Conservation (phyloP, 140 eudicot genomes). For the Stevia rebaudiana region DNA sequence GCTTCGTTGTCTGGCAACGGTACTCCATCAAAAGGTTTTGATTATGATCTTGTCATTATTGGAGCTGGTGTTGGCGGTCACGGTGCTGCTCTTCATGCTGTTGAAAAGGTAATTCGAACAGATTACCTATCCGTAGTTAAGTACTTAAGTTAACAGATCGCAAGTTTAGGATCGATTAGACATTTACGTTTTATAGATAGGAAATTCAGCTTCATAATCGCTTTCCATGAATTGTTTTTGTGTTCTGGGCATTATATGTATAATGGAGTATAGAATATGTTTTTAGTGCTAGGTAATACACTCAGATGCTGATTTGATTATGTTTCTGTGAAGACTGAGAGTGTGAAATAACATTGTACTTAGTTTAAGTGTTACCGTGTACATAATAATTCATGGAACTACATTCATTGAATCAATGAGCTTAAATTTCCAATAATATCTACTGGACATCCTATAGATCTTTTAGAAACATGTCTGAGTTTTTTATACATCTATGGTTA, state of each 20-base stretch:
- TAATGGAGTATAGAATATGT: too few relatives aligned
- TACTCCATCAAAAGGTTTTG: slow-evolving; percentile 50
- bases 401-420: neutral
- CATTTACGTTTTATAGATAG: too few relatives aligned
- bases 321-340: neutral
- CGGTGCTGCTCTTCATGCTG: slow-evolving; percentile 99
- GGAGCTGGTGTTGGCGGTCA: slow-evolving; percentile 99
- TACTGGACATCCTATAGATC: neutral
- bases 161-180: too few relatives aligned
- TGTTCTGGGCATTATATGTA: slow-evolving; percentile 7
- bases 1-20: slow-evolving; percentile 55
- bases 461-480: neutral
- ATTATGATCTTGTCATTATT: slow-evolving; percentile 82
- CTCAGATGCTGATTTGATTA: neutral
- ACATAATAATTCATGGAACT: neutral
- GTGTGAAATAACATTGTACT: slow-evolving; percentile 4
- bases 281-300: neutral
- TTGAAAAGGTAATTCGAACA: slow-evolving; percentile 58
- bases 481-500: neutral
- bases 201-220: neutral
- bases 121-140: neutral
- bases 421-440: neutral
- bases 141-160: too few relatives aligned
- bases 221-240: neutral
- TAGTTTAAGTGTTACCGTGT: neutral